phyloP scores from a whole-genome alignment of 768 basidiomycete species.

The Termitomyces sp. region DNA sequence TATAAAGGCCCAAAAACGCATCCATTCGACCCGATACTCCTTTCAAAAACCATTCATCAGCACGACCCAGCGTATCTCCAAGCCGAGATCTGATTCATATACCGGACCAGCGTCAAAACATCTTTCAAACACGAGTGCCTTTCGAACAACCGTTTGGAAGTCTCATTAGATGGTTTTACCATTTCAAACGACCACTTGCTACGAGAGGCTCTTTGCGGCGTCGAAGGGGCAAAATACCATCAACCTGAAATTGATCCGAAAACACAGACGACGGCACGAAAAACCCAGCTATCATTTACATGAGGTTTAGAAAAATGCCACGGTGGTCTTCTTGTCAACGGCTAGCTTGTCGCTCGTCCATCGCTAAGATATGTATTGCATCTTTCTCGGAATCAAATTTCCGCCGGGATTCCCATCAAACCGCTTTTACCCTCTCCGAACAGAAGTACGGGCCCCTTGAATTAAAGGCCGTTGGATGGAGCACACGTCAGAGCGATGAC shows the following conservation, averaged over 20 bases:
- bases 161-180: neutral
- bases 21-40: neutral
- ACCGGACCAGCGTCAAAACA: neutral
- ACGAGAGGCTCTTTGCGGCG: neutral
- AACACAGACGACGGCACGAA: neutral
- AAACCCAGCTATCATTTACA: neutral
- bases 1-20: neutral
- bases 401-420: neutral
- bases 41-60: neutral
- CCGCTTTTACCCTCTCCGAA: neutral
- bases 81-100: neutral
- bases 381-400: neutral
- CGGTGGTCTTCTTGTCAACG: neutral
- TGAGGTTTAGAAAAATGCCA: neutral
- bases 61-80: neutral
- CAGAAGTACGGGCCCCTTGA: neutral
- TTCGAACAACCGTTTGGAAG: neutral
- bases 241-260: neutral
- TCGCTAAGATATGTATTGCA: neutral
- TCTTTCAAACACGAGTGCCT: neutral
- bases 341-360: neutral
- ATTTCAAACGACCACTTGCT: neutral
- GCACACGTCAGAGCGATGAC: neutral
- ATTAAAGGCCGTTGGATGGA: neutral
- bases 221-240: neutral